Evolutionary conservation across 257 asterid species (phyloP).

Genomic region (Pogostemon cablin): DNA sequence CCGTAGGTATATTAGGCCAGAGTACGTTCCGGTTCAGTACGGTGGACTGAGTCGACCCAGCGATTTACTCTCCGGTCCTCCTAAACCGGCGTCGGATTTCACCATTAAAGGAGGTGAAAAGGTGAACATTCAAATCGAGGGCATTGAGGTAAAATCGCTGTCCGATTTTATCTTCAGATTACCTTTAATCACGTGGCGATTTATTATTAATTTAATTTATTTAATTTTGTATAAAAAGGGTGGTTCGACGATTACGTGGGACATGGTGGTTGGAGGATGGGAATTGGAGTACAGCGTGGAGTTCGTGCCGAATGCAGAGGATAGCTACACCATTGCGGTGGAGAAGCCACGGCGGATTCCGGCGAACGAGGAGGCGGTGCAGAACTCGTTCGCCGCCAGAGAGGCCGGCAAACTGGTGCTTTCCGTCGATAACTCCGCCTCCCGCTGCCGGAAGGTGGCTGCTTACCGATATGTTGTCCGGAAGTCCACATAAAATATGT

Average conservation of each 20-base stretch:
- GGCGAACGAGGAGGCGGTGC: constrained; percentile 63
- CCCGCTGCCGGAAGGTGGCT: constrained; percentile 79
- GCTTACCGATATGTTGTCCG: constrained; percentile 85
- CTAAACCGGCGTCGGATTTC: constrained; percentile 92
- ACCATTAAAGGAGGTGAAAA: constrained; percentile 84
- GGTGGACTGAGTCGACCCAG: constrained; percentile 83
- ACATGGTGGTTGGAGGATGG: constrained; percentile 93
- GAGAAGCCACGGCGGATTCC: constrained; percentile 66
- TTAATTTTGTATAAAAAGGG: constrained; percentile 39
- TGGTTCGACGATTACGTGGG: constrained; percentile 86
- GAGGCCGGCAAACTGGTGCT: constrained; percentile 85
- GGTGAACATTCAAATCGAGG: constrained; percentile 92
- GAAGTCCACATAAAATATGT: constrained; percentile 38
- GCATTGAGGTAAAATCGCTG: constrained; percentile 76
- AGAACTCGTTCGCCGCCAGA: constrained; percentile 56
- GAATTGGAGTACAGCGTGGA: constrained; percentile 82
- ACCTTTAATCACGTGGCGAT: background rate
- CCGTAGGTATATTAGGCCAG: constrained; percentile 75
- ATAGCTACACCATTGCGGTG: constrained; percentile 79
- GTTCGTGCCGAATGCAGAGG: constrained; percentile 62
- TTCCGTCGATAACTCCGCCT: constrained; percentile 73
- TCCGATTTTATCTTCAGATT: background rate
- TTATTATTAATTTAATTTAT: background rate
- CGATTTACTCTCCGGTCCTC: constrained; percentile 55
- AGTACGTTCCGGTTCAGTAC: constrained; percentile 77